A percentile compares a stretch with the other conserved stretches of the same genome.
Conservation (phyloP, 495 filamentous ascomycete genomes). For the Ramalina peruviana region DNA sequence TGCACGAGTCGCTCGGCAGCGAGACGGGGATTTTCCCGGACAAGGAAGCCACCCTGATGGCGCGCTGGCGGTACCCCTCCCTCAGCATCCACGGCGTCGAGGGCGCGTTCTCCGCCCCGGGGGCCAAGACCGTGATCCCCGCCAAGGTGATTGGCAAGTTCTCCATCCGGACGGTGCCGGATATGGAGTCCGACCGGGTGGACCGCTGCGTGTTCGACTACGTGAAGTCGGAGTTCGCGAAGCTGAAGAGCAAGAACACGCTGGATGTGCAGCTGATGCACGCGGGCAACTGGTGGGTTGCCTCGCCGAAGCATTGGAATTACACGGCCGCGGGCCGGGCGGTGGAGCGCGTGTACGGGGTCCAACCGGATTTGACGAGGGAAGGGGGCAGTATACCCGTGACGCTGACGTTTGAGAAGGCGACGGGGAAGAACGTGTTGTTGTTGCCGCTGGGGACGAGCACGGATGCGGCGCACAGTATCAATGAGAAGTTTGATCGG, state of each 20-base stretch:
- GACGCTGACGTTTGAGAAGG: constrained; percentile 92
- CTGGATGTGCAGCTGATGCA: constrained; percentile 70
- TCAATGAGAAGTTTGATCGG: constrained; percentile 97
- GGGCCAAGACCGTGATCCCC: constrained; percentile 97
- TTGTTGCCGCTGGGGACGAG: constrained; percentile 92
- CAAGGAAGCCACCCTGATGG: constrained; percentile 86
- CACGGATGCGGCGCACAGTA: constrained; percentile 89
- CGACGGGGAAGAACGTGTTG: constrained; percentile 95
- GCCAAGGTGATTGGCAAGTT: constrained; percentile 97
- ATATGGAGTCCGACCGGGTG: constrained; percentile 89
- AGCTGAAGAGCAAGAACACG: constrained; percentile 80
- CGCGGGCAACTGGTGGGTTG: constrained; percentile 96
- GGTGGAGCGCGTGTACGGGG: constrained; percentile 79
- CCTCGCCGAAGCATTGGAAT: constrained; percentile 96
- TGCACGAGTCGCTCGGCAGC: constrained; percentile 80
- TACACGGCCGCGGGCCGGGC: constrained; percentile 87
- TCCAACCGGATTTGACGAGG: constrained; percentile 87
- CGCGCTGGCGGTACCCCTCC: constrained; percentile 84
- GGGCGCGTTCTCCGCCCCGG: constrained; percentile 83
- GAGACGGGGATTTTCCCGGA: constrained; percentile 70
- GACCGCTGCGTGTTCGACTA: constrained; percentile 70
- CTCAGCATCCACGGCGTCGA: constrained; percentile 95
- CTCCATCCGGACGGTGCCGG: constrained; percentile 88
- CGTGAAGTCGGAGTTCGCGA: constrained; percentile 64
- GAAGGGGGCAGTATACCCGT: constrained; percentile 97